A percentile compares a stretch with the other conserved stretches of the same genome.
phyloP scores from a whole-genome alignment of 495 filamentous ascomycete genomes.

The Penicillium salamii region DNA sequence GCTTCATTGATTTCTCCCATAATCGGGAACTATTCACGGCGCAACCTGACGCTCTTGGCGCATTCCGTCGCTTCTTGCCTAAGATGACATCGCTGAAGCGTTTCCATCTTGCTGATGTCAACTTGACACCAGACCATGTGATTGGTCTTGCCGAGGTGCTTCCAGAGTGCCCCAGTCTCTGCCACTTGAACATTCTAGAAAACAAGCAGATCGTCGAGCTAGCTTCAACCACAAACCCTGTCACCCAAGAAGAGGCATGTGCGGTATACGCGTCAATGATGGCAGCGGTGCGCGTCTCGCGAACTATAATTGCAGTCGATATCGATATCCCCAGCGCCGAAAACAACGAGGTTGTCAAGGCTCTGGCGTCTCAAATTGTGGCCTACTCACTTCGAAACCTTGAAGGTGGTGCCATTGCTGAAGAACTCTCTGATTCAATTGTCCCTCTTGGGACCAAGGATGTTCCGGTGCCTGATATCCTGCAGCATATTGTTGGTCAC shows the following conservation, averaged over 20 bases:
- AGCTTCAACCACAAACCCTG: slow-evolving; percentile 66
- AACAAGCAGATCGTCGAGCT: slow-evolving; percentile 70
- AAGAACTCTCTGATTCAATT: slow-evolving; percentile 36
- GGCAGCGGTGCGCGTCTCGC: slow-evolving; percentile 80
- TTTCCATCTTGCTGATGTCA: slow-evolving; percentile 85
- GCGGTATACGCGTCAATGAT: slow-evolving; percentile 91
- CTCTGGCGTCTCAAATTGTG: slow-evolving; percentile 86
- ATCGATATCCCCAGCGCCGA: slow-evolving; percentile 79
- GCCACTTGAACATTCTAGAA: slow-evolving; percentile 84
- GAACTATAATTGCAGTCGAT: slow-evolving; percentile 82
- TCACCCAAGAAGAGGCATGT: slow-evolving; percentile 83
- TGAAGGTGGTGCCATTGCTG: slow-evolving; percentile 57
- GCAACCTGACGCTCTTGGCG: slow-evolving; percentile 68
- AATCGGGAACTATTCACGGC: slow-evolving; percentile 77
- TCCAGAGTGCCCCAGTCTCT: slow-evolving; percentile 76
- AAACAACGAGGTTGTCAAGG: slow-evolving; percentile 85
- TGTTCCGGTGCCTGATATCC: slow-evolving; percentile 59
- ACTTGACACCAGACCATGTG: slow-evolving; percentile 77
- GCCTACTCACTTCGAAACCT: slow-evolving; percentile 92
- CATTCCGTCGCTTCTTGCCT: slow-evolving; percentile 80
- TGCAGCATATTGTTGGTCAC: slow-evolving; percentile 63
- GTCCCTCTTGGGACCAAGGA: slow-evolving; percentile 33
- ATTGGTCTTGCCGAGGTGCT: slow-evolving; percentile 88
- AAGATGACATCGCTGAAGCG: slow-evolving; percentile 78
- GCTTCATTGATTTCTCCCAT: slow-evolving; percentile 87